A percentile compares a stretch with the other conserved stretches of the same genome.
Evolutionary conservation across 352 stramenopile species (phyloP).

Genomic region (Globisporangium splendens): DNA sequence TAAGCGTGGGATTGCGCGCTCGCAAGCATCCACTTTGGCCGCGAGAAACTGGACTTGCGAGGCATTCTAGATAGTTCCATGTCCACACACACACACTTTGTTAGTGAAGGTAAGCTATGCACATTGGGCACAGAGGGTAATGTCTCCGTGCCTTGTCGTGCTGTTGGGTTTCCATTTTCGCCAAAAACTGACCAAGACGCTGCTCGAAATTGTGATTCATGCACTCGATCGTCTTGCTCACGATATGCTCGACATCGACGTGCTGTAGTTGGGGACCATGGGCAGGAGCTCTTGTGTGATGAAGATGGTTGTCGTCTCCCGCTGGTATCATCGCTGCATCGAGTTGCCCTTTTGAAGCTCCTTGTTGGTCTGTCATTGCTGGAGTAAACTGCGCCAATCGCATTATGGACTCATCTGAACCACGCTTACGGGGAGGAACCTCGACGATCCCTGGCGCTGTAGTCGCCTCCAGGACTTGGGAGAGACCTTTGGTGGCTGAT

Average conservation of each 20-base stretch:
- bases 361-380: not conserved
- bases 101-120: not conserved
- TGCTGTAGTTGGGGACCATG: conserved; percentile 21
- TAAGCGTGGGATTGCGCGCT: conserved; percentile 54
- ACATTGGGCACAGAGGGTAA: not conserved
- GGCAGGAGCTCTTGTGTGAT: not conserved
- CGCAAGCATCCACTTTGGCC: conserved; percentile 56
- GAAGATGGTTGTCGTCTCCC: not conserved
- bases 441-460: not conserved
- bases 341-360: not conserved
- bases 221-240: conserved; percentile 60
- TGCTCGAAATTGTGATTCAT: conserved; percentile 71
- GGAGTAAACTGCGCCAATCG: not conserved
- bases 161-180: conserved; percentile 57
- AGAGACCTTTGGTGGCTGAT: no score
- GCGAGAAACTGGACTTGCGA: conserved; percentile 49
- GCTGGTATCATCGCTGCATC: not conserved
- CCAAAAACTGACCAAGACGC: conserved; percentile 46
- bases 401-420: not conserved
- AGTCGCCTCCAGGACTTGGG: not conserved
- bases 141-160: conserved; percentile 35
- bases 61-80: conserved; percentile 22
- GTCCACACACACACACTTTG: no score
- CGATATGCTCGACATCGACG: conserved; percentile 57
- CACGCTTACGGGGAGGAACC: not conserved